phyloP scores from a whole-genome alignment of 2,329 filamentous ascomycete genomes.

The Thelonectria discophora region DNA sequence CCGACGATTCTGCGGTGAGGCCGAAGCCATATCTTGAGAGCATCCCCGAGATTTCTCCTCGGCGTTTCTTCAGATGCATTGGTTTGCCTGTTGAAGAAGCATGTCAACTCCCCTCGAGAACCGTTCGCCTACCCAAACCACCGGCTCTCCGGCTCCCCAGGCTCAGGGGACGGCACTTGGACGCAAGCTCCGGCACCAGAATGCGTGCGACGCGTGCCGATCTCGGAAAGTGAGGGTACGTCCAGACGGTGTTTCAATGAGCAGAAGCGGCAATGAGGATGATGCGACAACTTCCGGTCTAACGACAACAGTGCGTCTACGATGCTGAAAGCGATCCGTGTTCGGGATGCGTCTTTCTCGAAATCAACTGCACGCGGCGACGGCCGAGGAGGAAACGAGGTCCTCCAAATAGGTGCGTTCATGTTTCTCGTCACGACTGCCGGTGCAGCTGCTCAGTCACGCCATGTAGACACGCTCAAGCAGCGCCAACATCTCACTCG shows the following conservation, averaged over 20 bases:
- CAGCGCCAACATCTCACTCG: background rate
- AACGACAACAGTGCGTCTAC: conserved; percentile 32
- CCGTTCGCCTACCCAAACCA: background rate
- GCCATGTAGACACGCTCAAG: conserved; percentile 25
- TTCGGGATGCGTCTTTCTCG: conserved; percentile 32
- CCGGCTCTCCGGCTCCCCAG: conserved; percentile 1
- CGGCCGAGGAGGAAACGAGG: conserved; percentile 36
- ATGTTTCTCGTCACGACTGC: background rate
- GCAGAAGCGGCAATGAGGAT: background rate
- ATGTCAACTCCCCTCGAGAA: conserved; percentile 12
- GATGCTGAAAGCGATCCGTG: conserved; percentile 18
- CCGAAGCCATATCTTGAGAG: background rate
- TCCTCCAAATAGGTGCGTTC: conserved; percentile 31
- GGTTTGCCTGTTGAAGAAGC: background rate
- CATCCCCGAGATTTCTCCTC: conserved; percentile 38
- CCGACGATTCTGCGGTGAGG: conserved; percentile 37
- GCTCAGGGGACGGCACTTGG: background rate
- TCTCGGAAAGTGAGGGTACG: conserved; percentile 37
- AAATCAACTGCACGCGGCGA: conserved; percentile 33
- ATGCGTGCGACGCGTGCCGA: conserved; percentile 38
- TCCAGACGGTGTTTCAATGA: background rate
- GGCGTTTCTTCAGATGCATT: background rate
- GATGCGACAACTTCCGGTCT: background rate
- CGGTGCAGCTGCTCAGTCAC: background rate
- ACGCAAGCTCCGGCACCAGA: conserved; percentile 28